Percentiles rank a stretch among this genome's conserved stretches.
Evolutionary conservation across 179 eudicot species (phyloP).

Genomic region (Silene noctiflora): DNA sequence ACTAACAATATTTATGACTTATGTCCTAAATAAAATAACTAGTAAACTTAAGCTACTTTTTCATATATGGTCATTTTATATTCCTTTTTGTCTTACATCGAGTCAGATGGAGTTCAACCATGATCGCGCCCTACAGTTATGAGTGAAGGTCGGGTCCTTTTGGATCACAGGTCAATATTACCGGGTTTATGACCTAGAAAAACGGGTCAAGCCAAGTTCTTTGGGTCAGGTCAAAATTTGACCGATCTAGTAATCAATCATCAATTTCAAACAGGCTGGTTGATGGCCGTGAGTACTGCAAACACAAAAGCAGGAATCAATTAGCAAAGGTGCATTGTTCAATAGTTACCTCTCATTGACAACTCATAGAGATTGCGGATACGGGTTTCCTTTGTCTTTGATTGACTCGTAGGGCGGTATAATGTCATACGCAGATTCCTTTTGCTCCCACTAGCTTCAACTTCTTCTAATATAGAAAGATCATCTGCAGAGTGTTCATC

Average conservation of each 20-base stretch:
- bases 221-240: background rate
- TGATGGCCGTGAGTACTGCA: background rate
- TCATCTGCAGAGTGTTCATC: slow-evolving; percentile 22
- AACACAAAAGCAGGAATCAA: slow-evolving; percentile 11
- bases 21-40: too few relatives aligned
- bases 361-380: slow-evolving; percentile 58
- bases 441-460: slow-evolving; percentile 19
- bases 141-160: background rate
- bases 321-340: background rate
- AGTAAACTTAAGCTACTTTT: background rate
- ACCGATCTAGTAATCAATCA: background rate
- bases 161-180: background rate
- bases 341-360: slow-evolving; percentile 40
- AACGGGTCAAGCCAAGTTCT: background rate
- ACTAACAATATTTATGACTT: background rate
- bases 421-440: slow-evolving; percentile 16
- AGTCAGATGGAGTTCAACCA: background rate
- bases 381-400: slow-evolving; percentile 46
- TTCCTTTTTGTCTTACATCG: background rate
- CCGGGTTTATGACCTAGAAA: background rate
- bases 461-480: slow-evolving; percentile 13
- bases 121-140: background rate
- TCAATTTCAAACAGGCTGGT: background rate
- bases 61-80: background rate
- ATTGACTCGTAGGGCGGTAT: slow-evolving; percentile 21